These are phyloP conservation scores for Fusarium beomiforme DNA, from an alignment of 2,329 filamentous ascomycete species.

Conservation along the genomic window DNA sequence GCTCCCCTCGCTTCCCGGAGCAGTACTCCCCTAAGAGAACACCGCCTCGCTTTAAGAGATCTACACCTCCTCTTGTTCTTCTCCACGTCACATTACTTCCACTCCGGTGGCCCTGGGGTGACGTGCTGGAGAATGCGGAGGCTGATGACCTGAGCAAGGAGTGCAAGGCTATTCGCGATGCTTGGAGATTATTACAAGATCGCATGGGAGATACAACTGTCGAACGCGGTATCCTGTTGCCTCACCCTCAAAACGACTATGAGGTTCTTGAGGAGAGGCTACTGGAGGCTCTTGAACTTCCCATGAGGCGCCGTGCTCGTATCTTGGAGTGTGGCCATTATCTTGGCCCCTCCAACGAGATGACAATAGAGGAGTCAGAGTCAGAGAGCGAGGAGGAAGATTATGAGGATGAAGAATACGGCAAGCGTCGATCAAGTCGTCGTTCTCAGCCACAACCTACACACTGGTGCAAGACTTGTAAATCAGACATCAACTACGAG, in stretches of 20 bases:
- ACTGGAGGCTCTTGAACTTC: constrained; percentile 78
- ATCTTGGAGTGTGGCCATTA: constrained; percentile 83
- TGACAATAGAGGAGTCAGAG: constrained; percentile 53
- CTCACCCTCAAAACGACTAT: constrained; percentile 83
- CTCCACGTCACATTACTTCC: constrained; percentile 82
- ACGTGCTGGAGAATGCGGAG: constrained; percentile 59
- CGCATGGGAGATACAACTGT: constrained; percentile 78
- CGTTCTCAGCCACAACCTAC: constrained; percentile 46
- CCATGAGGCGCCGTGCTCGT: constrained; percentile 69
- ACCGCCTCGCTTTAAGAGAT: constrained; percentile 65
- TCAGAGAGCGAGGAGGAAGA: constrained; percentile 60
- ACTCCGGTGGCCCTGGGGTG: constrained; percentile 71
- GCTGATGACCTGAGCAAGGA: constrained; percentile 55
- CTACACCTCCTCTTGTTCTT: constrained; percentile 75
- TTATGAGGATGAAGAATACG: constrained; percentile 46
- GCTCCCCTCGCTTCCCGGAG: constrained; percentile 62
- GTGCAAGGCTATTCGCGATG: constrained; percentile 64
- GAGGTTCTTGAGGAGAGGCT: constrained; percentile 82
- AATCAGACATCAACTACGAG: constrained; percentile 64
- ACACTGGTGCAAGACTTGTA: constrained; percentile 68
- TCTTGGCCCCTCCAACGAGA: constrained; percentile 67
- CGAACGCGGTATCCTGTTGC: constrained; percentile 77
- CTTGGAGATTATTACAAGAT: constrained; percentile 74
- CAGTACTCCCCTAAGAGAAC: constrained; percentile 68
- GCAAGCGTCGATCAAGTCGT: constrained; percentile 39